Evolutionary conservation across 2,329 filamentous ascomycete species (phyloP), one percentile per base, ranked within the genome.

Genomic region (Fusarium palustre): DNA sequence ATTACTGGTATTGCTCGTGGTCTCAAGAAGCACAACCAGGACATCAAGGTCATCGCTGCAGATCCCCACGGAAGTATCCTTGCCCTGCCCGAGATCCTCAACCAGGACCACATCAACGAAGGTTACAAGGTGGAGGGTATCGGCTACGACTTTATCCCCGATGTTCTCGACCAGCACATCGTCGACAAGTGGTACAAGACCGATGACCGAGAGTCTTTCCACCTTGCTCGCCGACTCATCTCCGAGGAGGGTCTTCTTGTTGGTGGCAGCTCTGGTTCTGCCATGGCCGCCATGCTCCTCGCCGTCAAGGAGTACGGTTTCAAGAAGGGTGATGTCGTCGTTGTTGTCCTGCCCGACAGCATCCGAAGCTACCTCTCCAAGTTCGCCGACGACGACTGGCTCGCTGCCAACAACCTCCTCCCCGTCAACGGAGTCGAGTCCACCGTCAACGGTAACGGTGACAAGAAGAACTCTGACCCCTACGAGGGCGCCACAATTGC

Each of bases 181-280:
- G 92, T 99, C 31, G 92, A 97, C 79, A 92, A 91, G 77, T 99
- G 96, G 96, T 98, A 97, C 84, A 99, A 99, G 88, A 99, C 96
- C 5, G 92, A 95, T 66, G 96, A 99, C 77, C 87, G 88, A 65
- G 92, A 97, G 78, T 94, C 94, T 4, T 99, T 99, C 82, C 86
- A 90, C 78, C 94, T 93, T 76, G 93, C 96, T n/a, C 87, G 97
- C 53, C 87, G 94, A 43, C 83, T 99, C 55, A 99, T 99, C 74
- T 87, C 93, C 18, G 96, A 99, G 79, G 96, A 99, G 81, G 96
- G 96, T 52, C 86, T 99, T 16, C 86, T 99, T 11, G 94, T 97
- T 22, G 96, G 96, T 74, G 96, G 96, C 43, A 97, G 93, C 78
- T 97, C 93, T 75, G 96, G 96, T 63, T 97, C 93, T 71, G 95